phyloP scores from a whole-genome alignment of 2,329 filamentous ascomycete species.

The Exophiala sp. region DNA sequence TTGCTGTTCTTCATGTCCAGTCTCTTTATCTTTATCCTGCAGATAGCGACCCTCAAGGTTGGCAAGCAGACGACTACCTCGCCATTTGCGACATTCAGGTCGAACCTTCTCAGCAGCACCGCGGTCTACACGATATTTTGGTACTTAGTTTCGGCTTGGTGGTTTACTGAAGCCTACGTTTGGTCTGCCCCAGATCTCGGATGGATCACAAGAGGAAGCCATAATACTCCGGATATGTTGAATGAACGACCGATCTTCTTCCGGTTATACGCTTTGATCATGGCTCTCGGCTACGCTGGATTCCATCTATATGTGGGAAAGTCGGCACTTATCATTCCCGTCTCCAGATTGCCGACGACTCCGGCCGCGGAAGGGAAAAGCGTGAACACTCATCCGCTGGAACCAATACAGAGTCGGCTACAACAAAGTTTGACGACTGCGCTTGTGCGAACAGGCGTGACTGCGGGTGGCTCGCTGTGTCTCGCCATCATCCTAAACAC shows the following conservation, averaged over 20 bases:
- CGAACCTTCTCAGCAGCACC: slow-evolving; percentile 52
- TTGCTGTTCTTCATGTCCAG: slow-evolving; percentile 68
- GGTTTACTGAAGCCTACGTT: slow-evolving; percentile 76
- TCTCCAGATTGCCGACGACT: slow-evolving; percentile 34
- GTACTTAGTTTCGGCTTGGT: slow-evolving; percentile 69
- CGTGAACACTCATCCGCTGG: slow-evolving; percentile 35
- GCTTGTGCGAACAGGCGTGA: slow-evolving; percentile 33
- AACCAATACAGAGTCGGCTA: slow-evolving; percentile 38
- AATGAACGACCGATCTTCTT: slow-evolving; percentile 86
- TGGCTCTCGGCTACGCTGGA: slow-evolving; percentile 63
- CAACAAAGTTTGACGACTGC: slow-evolving; percentile 32
- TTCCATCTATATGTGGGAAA: slow-evolving; percentile 67
- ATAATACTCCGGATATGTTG: slow-evolving; percentile 54
- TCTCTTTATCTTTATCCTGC: slow-evolving; percentile 73
- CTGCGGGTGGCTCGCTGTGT: slow-evolving; percentile 38
- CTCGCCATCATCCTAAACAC: slow-evolving; percentile 56
- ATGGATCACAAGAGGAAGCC: slow-evolving; percentile 63
- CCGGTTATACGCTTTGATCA: slow-evolving; percentile 60
- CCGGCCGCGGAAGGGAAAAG: slow-evolving; percentile 29
- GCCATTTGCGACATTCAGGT: slow-evolving; percentile 58
- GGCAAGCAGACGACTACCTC: slow-evolving; percentile 66
- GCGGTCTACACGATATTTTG: slow-evolving; percentile 66
- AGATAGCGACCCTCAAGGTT: slow-evolving; percentile 75
- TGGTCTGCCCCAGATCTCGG: slow-evolving; percentile 64
- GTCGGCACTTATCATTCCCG: slow-evolving; percentile 58